Evolutionary conservation across 768 basidiomycete genomes (phyloP), one percentile per base, ranked within the genome.

Genomic region (Lepiota subincarnata): DNA sequence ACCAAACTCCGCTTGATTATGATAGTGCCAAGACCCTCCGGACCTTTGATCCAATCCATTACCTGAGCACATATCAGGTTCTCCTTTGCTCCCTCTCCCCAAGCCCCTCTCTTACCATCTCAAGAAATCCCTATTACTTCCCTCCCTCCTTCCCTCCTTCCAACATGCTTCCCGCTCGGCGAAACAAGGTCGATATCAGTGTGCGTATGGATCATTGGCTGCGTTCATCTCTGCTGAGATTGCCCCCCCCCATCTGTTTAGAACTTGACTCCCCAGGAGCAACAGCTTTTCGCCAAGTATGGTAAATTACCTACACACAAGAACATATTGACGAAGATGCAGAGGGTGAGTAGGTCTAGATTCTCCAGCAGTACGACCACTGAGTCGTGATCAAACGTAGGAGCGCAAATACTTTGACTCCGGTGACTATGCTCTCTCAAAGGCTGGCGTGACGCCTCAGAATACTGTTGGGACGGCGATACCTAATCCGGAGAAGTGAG

Each of bases 341-440:
- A 94, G 71, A 96, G 92, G 85, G 95, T 91, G 41, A 46, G 77
- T 64, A 24, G 13, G 34, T 48, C 34, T 37, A 31, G 34, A 24
- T 52, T 41, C 31, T 52, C 36, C 57, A 50, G 53, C 48, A 35
- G 22, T 51, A 57, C 47, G 57, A 39, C 51, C 35, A 51, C 36
- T 56, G 40, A 48, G 45, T 59, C 35, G 50, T 53, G 58, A 57
- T 18, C 57, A 47, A 63, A 53, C 48, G 35, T 61, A 98, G 95
- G 96, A 99, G 66, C 90, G 97, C 64, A 98, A 98, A 72, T 99
- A 93, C 74, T 99, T 99, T 69, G 97, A 98, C 73, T 98, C 96
- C 52, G 97, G 97, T 54, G 97, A 99, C 69, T 98, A 98, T 65
- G 95, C 95, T 26, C 77, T 99, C 60, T 93, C 92, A 47, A 98